Base-by-base conservation (phyloP, 176 grass and related monocot species). In the Olyra latifolia region DNA sequence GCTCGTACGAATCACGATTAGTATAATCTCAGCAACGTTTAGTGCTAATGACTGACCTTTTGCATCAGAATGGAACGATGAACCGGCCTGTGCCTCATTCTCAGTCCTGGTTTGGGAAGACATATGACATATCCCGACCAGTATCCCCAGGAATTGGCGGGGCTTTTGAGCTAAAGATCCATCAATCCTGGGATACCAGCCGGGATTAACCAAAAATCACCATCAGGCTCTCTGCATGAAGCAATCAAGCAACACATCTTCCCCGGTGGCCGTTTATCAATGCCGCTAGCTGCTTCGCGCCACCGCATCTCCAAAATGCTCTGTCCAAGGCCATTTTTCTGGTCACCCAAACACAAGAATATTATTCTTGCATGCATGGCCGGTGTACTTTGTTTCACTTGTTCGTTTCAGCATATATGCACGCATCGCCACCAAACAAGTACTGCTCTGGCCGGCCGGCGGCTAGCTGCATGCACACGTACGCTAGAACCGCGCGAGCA, bases 331-430 rank as follows among this genome's bases (percentile, higher is more conserved):
- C 75, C 61, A 4, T 23, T 67, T 9, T 66, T 63, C 82, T 71
- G 73, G 38, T 56, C 48, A 66, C 64, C 85, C 30, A 81, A 27
- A 23, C 5, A 35, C 32, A 35, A 35, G 32, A 35, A 22, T 48
- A 48, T 59, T 80, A 83, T 83, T 83, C 80, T 83, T 60, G 54
- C 20, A 56, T 54, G 74, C 78, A 74, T 83, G 27, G 54, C 54
- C 35, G 80, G 0, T 35, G 32, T 35, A 35, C 32, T 54, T 74
- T 25, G 72, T 55, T 76, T 46, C 43, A 57, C 25, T 66, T 23
- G 50, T 29, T 72, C 69, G 39, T 77, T 66, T 72, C 74, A 16
- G 47, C 74, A 17, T 20, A 35, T 35, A 35, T 4, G 32, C 32
- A 35, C 32, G 3, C 39, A 8, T 38, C 12, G 23, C 1, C 61